Evolutionary conservation across 768 basidiomycete species (phyloP).

Genomic region (Boletus rufocinnamomeus): DNA sequence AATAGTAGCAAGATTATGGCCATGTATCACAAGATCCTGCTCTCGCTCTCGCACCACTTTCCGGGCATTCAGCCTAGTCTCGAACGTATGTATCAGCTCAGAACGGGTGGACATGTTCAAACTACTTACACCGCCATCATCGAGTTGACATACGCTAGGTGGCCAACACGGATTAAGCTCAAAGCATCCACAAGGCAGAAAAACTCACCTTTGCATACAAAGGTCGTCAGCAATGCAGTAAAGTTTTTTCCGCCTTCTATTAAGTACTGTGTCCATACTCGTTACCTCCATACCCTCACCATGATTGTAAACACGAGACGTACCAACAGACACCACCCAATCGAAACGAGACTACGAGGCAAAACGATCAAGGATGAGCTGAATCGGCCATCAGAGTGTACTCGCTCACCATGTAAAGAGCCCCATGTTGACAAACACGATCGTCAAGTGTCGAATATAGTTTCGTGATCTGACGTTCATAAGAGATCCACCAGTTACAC

Average conservation of each 20-base stretch:
- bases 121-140: slow-evolving; percentile 19
- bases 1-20: slow-evolving; percentile 4
- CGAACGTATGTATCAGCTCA: not conserved
- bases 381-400: not conserved
- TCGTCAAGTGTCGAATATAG: slow-evolving; percentile 11
- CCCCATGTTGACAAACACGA: slow-evolving; percentile 19
- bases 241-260: not conserved
- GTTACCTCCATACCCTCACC: not conserved
- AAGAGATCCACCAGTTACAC: not conserved
- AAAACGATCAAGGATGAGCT: too few relatives aligned
- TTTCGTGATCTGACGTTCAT: slow-evolving; percentile 7
- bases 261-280: not conserved
- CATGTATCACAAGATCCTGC: not conserved
- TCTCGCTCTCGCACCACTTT: slow-evolving; percentile 5
- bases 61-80: slow-evolving; percentile 15
- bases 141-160: slow-evolving; percentile 12
- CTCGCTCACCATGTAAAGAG: slow-evolving; percentile 15
- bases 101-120: not conserved
- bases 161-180: not conserved
- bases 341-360: slow-evolving; percentile 3
- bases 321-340: slow-evolving; percentile 14
- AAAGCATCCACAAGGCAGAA: not conserved
- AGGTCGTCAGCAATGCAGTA: not conserved
- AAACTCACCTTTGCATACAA: slow-evolving; percentile 8
- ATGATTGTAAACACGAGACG: not conserved